These are phyloP conservation scores for Blastocystis sp. DNA, from an alignment of 352 stramenopile species.

Conservation along the genomic window DNA sequence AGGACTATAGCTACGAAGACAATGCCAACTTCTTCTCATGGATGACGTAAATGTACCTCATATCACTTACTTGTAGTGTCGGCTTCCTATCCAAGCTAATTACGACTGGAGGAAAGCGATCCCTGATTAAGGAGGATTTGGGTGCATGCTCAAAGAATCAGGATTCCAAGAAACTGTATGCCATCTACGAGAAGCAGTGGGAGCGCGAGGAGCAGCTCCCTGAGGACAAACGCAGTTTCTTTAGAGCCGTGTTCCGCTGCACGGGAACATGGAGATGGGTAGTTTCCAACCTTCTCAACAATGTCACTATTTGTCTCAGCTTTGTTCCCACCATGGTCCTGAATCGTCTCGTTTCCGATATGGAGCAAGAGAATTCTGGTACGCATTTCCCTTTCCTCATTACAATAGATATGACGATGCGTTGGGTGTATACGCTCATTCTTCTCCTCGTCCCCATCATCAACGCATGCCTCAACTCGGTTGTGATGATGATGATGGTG, in stretches of 20 bases:
- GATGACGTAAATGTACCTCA: neutral
- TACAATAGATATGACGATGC: neutral
- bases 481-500: conserved; percentile 24
- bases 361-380: neutral
- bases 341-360: neutral
- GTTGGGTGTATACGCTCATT: neutral
- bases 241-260: neutral
- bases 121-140: neutral
- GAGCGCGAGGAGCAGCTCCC: neutral
- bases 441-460: conserved; percentile 35
- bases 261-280: conserved; percentile 4
- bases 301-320: neutral
- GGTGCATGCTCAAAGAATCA: neutral
- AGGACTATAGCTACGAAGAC: neutral
- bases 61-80: neutral
- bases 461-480: neutral
- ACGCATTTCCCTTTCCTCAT: neutral
- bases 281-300: neutral
- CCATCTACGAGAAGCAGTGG: neutral
- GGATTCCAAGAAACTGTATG: neutral
- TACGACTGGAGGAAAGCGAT: neutral
- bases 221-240: neutral
- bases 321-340: conserved; percentile 45
- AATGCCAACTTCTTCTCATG: conserved; percentile 29
- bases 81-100: neutral